These are phyloP conservation scores for Porogramme epimiltina DNA, from an alignment of 1,284 basidiomycete genomes.

Conservation along the genomic window DNA sequence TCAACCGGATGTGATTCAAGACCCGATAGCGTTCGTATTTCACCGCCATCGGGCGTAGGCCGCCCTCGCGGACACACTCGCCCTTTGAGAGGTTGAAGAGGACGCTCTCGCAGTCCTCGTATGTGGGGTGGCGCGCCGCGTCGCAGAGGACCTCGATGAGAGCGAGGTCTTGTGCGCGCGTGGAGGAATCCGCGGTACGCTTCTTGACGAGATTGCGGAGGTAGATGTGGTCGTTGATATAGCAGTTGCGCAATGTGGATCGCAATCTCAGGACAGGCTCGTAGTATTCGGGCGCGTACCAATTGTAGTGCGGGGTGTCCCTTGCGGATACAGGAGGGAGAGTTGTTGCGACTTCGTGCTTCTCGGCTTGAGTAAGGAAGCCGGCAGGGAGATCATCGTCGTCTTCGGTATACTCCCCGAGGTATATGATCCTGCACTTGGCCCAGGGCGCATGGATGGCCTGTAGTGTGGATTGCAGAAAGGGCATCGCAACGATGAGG, in stretches of 20 bases:
- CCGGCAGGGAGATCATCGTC: slow-evolving; percentile 3
- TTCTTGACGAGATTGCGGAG: not conserved
- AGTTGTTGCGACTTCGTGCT: not conserved
- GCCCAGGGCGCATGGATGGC: slow-evolving; percentile 8
- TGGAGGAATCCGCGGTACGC: not conserved
- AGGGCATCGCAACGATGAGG: slow-evolving; percentile 3
- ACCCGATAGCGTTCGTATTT: no score
- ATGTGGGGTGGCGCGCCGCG: slow-evolving; percentile 2
- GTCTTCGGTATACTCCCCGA: slow-evolving; percentile 3
- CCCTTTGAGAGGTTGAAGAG: slow-evolving; percentile 15
- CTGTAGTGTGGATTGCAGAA: slow-evolving; percentile 1
- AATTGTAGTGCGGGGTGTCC: slow-evolving; percentile 3
- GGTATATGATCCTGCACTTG: slow-evolving; percentile 5
- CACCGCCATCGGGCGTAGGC: slow-evolving; percentile 2
- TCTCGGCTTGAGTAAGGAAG: slow-evolving; percentile 4
- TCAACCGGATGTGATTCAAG: not conserved
- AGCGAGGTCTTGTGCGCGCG: not conserved
- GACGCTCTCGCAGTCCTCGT: slow-evolving; percentile 2
- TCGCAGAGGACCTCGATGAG: slow-evolving; percentile 1
- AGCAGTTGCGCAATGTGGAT: not conserved
- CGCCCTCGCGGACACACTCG: slow-evolving; percentile 10
- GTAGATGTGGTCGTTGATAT: not conserved
- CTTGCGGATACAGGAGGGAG: not conserved
- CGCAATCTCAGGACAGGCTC: no score
- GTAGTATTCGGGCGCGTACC: not conserved